Evolutionary conservation across 805 yeast genomes (phyloP).

Genomic region (Schwanniomyces occidentalis): DNA sequence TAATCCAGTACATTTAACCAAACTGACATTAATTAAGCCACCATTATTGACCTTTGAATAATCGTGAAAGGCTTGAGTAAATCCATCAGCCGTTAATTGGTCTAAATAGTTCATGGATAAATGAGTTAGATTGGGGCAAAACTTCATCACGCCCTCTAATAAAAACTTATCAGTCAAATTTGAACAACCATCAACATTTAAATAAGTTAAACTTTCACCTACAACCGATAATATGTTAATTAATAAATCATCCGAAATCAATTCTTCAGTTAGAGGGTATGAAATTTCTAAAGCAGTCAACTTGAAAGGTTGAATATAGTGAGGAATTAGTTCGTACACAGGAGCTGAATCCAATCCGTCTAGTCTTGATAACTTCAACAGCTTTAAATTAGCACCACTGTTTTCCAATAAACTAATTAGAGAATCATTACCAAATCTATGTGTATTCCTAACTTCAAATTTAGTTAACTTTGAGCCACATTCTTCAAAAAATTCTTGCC

Average conservation of each 20-base stretch:
- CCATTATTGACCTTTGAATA: slow-evolving; percentile 50
- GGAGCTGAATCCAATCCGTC: slow-evolving; percentile 66
- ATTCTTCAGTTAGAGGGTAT: slow-evolving; percentile 64
- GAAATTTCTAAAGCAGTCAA: slow-evolving; percentile 64
- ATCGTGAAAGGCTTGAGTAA: slow-evolving; percentile 55
- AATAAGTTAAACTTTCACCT: slow-evolving; percentile 58
- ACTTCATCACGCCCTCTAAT: slow-evolving; percentile 57
- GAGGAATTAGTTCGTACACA: slow-evolving; percentile 65
- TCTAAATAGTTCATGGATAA: slow-evolving; percentile 62
- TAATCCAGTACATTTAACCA: slow-evolving; percentile 66
- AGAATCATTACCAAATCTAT: slow-evolving; percentile 71
- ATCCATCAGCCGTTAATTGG: slow-evolving; percentile 68
- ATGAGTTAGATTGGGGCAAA: slow-evolving; percentile 55
- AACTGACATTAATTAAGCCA: slow-evolving; percentile 59
- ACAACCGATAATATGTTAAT: slow-evolving; percentile 58
- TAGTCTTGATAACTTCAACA: slow-evolving; percentile 62
- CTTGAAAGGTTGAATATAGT: slow-evolving; percentile 46
- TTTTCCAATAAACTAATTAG: slow-evolving; percentile 60
- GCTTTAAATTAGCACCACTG: slow-evolving; percentile 53
- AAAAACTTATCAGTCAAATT: slow-evolving; percentile 66
- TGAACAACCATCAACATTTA: slow-evolving; percentile 73
- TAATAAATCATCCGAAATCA: slow-evolving; percentile 67
- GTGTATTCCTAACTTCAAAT: slow-evolving; percentile 77
- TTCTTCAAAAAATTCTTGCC: slow-evolving; percentile 73
- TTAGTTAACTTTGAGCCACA: slow-evolving; percentile 54